Evolutionary conservation across 768 basidiomycete species (phyloP).

Genomic region (Amanita subjunquillea): DNA sequence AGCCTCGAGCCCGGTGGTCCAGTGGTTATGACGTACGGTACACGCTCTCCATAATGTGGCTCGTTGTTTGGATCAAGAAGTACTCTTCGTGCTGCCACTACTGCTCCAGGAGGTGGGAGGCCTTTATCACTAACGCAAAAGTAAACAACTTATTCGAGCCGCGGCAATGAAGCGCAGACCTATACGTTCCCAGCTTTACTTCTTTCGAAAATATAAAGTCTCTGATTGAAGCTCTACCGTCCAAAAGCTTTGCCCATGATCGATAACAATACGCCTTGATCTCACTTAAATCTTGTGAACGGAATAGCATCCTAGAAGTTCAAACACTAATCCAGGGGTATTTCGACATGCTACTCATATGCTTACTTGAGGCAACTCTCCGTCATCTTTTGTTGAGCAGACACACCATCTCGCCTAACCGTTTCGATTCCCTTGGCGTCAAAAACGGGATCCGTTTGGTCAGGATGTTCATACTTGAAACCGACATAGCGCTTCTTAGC

Average conservation of each 20-base stretch:
- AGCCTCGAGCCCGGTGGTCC: constrained; percentile 55
- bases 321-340: neutral
- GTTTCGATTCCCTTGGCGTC: constrained; percentile 99
- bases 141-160: neutral
- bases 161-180: constrained; percentile 27
- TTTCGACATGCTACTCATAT: neutral
- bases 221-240: constrained; percentile 73
- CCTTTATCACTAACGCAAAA: constrained; percentile 53
- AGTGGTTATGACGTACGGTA: constrained; percentile 80
- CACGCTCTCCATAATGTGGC: constrained; percentile 85
- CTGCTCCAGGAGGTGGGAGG: constrained; percentile 86
- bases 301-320: constrained; percentile 68
- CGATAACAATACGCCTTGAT: constrained; percentile 82
- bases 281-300: constrained; percentile 78
- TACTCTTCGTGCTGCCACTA: constrained; percentile 71
- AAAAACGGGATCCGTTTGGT: constrained; percentile 70
- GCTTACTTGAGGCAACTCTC: constrained; percentile 79
- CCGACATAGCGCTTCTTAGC: constrained; percentile 99
- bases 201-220: constrained; percentile 95
- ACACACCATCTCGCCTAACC: constrained; percentile 84
- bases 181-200: constrained; percentile 89
- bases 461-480: constrained; percentile 83
- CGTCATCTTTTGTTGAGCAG: constrained; percentile 87
- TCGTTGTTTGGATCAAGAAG: constrained; percentile 72
- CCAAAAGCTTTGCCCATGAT: constrained; percentile 78